These are phyloP conservation scores for Sarocladiaceae sp. DNA, from an alignment of 2,329 filamentous ascomycete genomes.

Conservation along the genomic window DNA sequence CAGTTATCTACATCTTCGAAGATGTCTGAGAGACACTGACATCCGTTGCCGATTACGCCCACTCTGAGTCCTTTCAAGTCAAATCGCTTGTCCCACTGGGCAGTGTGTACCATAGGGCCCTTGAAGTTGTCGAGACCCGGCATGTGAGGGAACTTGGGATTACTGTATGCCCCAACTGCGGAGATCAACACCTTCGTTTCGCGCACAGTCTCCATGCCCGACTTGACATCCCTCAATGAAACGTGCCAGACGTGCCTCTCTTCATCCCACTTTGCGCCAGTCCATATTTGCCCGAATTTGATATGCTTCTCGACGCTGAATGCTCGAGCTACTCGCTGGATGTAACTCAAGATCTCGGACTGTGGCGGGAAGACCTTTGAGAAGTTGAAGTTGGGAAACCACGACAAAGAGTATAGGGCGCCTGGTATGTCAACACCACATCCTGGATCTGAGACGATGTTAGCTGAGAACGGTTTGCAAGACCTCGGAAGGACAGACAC, in stretches of 20 bases:
- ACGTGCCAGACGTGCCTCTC: neutral
- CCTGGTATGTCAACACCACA: conserved; percentile 4
- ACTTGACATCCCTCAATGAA: neutral
- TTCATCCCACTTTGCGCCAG: neutral
- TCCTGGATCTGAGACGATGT: neutral
- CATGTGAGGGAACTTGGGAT: conserved; percentile 20
- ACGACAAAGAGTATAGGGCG: conserved; percentile 1
- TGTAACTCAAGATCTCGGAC: neutral
- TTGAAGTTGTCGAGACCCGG: conserved; percentile 25
- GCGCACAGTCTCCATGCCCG: neutral
- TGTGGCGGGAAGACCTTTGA: neutral
- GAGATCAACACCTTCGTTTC: conserved; percentile 17
- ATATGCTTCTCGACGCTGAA: neutral
- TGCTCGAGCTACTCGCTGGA: neutral
- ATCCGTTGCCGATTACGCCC: conserved; percentile 31
- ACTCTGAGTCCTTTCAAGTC: conserved; percentile 13
- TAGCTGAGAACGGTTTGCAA: neutral
- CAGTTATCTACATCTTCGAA: no score
- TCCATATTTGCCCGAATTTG: neutral
- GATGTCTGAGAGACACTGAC: conserved; percentile 14
- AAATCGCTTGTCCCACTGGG: conserved; percentile 25
- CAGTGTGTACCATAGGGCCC: conserved; percentile 28
- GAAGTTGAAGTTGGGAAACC: neutral
- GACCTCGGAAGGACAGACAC: neutral
- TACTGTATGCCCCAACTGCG: conserved; percentile 21